Evolutionary conservation across 768 basidiomycete species (phyloP), one percentile per base, ranked within the genome.

Genomic region (Suillus americanus): DNA sequence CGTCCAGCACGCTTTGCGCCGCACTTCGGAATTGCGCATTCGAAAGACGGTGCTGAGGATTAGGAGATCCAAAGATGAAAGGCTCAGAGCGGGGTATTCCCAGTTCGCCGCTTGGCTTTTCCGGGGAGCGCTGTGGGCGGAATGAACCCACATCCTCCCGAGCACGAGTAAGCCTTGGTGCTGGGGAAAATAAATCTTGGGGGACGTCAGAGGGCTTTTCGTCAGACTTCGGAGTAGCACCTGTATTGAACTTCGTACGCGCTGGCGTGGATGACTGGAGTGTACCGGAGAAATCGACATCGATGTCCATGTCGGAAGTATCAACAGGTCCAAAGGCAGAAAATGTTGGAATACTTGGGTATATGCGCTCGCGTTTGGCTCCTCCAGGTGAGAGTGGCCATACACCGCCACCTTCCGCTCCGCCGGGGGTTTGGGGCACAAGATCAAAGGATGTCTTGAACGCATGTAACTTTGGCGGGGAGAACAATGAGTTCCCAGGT

Each of bases 1-100:
- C 93, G 59, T 88, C 89, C 37, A 94, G 79, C 35, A 95, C 87
- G 25, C 83, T 83, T n/a, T 85, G 81, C 0, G 91, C 89, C 0
- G 89, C 88, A 2, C 79, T 74, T 60, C 81, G 82, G 77, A 94
- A 94, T 60, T 89, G 84, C n/a, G 78, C 75, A 67, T 90, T 87
- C 38, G 88, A 86, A 51, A 85, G 81, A 54, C 78, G 81, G 69
- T 90, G 81, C 64, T 84, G 83, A 8, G 89, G 86, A 3, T 85
- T 81, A 0, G 91, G 89, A 0, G 92, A 93, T 30, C 92, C 92
- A 69, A 94, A 94, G 25, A 92, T 72, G 78, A 94, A 94, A 0
- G 88, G 86, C 28, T 83, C 74, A 2, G 73, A 72, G 50, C 65
- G 63, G 37, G 72, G 57, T 56, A 75, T 51, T 13, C 23, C 64